A percentile compares a stretch with the other conserved stretches of the same genome.
phyloP scores from a whole-genome alignment of 2,329 filamentous ascomycete species.

The Colletotrichum sp. region DNA sequence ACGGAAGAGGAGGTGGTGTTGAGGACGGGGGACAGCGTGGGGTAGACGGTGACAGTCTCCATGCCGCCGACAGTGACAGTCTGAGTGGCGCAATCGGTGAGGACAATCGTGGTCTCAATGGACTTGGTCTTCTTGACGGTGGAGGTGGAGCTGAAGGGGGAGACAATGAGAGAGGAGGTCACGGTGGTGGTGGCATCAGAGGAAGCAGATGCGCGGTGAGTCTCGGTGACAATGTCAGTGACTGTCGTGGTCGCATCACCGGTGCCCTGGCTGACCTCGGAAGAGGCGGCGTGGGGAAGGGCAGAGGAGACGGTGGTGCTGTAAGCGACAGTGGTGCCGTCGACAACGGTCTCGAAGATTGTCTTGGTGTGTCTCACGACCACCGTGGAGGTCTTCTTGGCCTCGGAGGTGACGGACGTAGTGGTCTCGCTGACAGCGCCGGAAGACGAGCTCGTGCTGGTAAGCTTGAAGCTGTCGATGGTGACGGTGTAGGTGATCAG shows the following conservation, averaged over 20 bases:
- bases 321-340: neutral
- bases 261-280: neutral
- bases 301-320: constrained; percentile 13
- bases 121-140: neutral
- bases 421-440: neutral
- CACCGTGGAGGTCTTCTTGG: neutral
- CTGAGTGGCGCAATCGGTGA: constrained; percentile 15
- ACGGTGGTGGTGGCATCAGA: neutral
- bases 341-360: constrained; percentile 5
- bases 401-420: neutral
- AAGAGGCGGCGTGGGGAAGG: neutral
- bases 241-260: constrained; percentile 4
- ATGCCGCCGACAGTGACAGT: constrained; percentile 13
- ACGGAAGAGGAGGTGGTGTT: constrained; percentile 21
- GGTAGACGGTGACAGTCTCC: neutral
- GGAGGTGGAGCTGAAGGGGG: neutral
- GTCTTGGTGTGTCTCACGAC: constrained; percentile 10
- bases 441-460: neutral
- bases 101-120: constrained; percentile 11
- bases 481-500: constrained; percentile 17
- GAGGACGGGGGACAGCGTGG: constrained; percentile 12
- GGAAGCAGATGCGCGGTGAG: neutral
- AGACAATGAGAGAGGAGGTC: neutral
- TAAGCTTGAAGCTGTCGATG: constrained; percentile 2
- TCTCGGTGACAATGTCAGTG: neutral